Evolutionary conservation across 805 yeast genomes (phyloP).

Genomic region (Komagataella populi): DNA sequence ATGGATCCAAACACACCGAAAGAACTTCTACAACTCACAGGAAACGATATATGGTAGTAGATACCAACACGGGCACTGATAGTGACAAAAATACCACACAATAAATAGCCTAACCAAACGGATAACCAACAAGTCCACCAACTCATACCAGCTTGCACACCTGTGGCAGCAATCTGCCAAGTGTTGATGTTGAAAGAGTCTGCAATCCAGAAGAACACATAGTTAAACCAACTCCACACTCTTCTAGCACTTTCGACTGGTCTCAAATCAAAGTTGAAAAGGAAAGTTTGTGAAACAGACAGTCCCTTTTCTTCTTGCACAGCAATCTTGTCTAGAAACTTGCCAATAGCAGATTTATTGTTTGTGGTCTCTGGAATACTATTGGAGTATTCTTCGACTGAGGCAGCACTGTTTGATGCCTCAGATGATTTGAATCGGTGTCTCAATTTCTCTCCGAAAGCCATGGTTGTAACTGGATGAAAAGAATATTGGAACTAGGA

Average conservation of each 20-base stretch:
- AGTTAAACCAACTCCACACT: slow-evolving; percentile 80
- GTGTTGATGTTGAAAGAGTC: slow-evolving; percentile 85
- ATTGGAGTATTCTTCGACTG: background rate
- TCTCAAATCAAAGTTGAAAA: slow-evolving; percentile 61
- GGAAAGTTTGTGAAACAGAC: slow-evolving; percentile 46
- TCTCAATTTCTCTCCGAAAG: background rate
- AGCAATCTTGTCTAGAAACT: background rate
- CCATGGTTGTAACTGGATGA: background rate
- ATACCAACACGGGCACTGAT: slow-evolving; percentile 71
- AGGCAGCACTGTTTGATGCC: background rate
- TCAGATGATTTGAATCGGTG: background rate
- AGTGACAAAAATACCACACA: slow-evolving; percentile 58
- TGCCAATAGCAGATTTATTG: background rate
- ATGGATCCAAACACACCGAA: slow-evolving; percentile 80
- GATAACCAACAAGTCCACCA: slow-evolving; percentile 93
- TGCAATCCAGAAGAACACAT: slow-evolving; percentile 72
- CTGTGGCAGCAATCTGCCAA: slow-evolving; percentile 86
- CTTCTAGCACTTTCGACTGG: slow-evolving; percentile 69
- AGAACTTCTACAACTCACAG: slow-evolving; percentile 67
- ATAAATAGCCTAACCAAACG: slow-evolving; percentile 72
- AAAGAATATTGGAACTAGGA: background rate
- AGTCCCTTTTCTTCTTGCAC: slow-evolving; percentile 13
- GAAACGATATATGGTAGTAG: slow-evolving; percentile 75
- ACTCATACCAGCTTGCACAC: slow-evolving; percentile 59
- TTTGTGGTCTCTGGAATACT: background rate